Base-by-base conservation (phyloP, 1,284 basidiomycete species). In the Leccinum fallax region DNA sequence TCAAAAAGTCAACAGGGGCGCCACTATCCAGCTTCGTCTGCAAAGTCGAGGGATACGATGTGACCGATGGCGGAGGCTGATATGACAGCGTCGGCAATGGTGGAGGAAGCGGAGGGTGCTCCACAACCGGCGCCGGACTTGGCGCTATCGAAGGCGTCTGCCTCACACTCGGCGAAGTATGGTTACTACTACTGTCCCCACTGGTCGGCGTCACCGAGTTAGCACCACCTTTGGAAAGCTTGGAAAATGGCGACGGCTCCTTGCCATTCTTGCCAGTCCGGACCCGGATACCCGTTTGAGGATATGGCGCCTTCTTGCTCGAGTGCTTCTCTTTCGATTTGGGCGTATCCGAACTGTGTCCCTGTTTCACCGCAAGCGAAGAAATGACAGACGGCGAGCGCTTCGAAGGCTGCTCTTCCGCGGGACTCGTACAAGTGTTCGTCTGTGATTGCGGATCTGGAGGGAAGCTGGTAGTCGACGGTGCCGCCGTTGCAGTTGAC, bases 281-380 rank as follows among this genome's bases (percentile, higher is more conserved):
- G 26, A 82, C 70, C 13, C 82, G 81, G 48, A 81, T 72, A 26
- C 82, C 82, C 10, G 78, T 66, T 34, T 73, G 59, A 4, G 82
- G 82, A 55, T 80, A 78, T 26, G 73, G 67, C 2, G 46, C 24
- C 62, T 78, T 80, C 73, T 79, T 81, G 38, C 43, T 67, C 59
- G 24, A 76, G 70, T 57, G 43, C 19, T 79, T 79, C 55, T 76
- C 76, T 55, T 78, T 77, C 48, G 34, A 28, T 62, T 73, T 74
- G 57, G 57, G 16, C 19, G 46, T 38, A 24, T 72, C 62, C 5
- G 71, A 59, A n/a, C 57, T 61, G 6, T 56, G 69, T 28, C 15
- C 26, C 24, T 51, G 43, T 38, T 68, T 71, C 51, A 63, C 26
- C 19, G 30, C 28, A 36, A 51, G 51, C 19, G 61, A 49, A 5